Conservation (phyloP, 2,329 filamentous ascomycete genomes). For the Exophiala calicioides region DNA sequence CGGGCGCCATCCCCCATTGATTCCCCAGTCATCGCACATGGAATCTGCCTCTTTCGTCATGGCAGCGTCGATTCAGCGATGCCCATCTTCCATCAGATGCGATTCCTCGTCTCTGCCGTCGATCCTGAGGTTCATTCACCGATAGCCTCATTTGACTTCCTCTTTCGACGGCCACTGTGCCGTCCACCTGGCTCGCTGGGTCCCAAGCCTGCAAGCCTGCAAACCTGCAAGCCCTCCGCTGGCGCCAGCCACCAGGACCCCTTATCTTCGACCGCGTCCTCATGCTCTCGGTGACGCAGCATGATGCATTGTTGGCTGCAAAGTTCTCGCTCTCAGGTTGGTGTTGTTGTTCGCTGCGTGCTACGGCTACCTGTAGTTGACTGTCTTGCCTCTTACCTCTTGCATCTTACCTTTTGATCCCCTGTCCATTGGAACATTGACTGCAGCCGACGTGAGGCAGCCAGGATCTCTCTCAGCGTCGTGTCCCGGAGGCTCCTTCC, state of each 20-base stretch:
- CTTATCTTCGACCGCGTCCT: constrained; percentile 8
- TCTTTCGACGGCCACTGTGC: neutral
- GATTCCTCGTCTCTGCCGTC: constrained; percentile 12
- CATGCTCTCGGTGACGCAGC: too few relatives aligned
- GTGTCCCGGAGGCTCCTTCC: constrained; percentile 14
- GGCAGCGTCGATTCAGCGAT: constrained; percentile 3
- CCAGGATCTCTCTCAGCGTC: constrained; percentile 3
- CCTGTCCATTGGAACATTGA: constrained; percentile 6
- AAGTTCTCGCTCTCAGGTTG: too few relatives aligned
- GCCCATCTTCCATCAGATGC: constrained; percentile 3
- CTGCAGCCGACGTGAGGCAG: constrained; percentile 3
- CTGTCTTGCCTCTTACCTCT: too few relatives aligned
- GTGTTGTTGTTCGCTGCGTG: too few relatives aligned
- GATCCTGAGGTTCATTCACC: constrained; percentile 14
- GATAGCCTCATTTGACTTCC: constrained; percentile 5
- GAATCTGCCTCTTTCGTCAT: constrained; percentile 23
- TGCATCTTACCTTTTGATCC: too few relatives aligned
- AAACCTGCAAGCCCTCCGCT: too few relatives aligned
- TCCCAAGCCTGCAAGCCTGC: too few relatives aligned
- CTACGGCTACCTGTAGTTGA: too few relatives aligned
- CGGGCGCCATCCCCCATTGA: constrained; percentile 14
- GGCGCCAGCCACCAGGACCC: too few relatives aligned
- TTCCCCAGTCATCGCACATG: neutral
- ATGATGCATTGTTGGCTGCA: too few relatives aligned
- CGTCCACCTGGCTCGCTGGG: too few relatives aligned